A percentile compares a stretch with the other conserved stretches of the same genome.
phyloP scores from a whole-genome alignment of 345 rosid genomes.

The Aquilaria malaccensis region DNA sequence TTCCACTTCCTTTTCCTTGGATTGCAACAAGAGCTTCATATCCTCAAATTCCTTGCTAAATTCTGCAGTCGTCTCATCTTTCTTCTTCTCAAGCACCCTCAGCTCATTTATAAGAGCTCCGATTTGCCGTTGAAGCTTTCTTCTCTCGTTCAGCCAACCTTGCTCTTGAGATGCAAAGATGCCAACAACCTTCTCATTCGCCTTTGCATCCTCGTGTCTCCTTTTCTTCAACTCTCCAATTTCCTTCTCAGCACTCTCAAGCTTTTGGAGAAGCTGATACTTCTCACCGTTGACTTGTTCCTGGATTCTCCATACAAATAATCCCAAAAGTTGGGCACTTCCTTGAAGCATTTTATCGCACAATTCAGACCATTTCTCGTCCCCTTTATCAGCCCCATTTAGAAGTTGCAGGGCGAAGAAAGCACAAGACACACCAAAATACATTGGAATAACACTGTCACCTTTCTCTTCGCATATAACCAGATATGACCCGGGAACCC shows the following conservation, averaged over 20 bases:
- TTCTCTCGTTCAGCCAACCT: conserved; percentile 71
- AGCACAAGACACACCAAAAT: conserved; percentile 69
- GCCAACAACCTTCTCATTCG: conserved; percentile 87
- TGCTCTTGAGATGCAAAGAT: conserved; percentile 86
- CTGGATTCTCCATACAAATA: conserved; percentile 63
- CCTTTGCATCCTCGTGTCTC: conserved; percentile 77
- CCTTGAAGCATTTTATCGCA: conserved; percentile 52
- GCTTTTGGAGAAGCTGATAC: conserved; percentile 34
- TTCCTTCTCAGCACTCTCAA: conserved; percentile 49
- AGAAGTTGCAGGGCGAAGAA: conserved; percentile 40
- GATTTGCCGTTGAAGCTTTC: conserved; percentile 43
- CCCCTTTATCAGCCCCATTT: conserved; percentile 32
- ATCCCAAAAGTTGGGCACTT: conserved; percentile 57
- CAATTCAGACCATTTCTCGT: conserved; percentile 48
- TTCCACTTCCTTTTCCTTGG: conserved; percentile 48
- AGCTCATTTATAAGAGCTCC: conserved; percentile 56
- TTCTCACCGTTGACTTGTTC: conserved; percentile 24
- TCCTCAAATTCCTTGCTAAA: conserved; percentile 46
- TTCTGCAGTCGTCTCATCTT: conserved; percentile 35
- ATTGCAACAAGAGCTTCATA: conserved; percentile 41
- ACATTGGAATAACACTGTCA: conserved; percentile 44
- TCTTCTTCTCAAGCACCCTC: conserved; percentile 40
- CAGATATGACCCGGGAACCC: conserved; percentile 20
- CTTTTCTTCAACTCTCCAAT: conserved; percentile 52
- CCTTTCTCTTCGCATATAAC: conserved; percentile 22